phyloP scores from a whole-genome alignment of 306 rosid species.

The Gastrolobium villosum region DNA sequence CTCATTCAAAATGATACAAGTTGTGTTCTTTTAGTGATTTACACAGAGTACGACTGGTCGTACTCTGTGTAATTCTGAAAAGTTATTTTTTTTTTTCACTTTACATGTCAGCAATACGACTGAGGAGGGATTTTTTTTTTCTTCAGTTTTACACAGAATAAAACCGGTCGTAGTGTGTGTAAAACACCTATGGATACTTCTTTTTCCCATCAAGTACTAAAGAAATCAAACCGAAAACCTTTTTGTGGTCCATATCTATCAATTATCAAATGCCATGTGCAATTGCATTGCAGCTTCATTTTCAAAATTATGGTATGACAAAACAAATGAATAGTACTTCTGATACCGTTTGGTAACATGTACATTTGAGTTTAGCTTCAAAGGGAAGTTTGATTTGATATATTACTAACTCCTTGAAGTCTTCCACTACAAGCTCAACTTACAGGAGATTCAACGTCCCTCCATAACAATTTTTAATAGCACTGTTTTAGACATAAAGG shows the following conservation, averaged over 20 bases:
- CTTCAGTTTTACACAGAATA: no score
- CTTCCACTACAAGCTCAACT: constrained; percentile 8
- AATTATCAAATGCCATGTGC: constrained; percentile 43
- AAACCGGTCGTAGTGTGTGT: no score
- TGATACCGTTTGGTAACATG: constrained; percentile 29
- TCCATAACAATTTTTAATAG: background rate
- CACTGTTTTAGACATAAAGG: constrained; percentile 3
- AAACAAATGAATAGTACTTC: constrained; percentile 35
- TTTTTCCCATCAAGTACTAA: no score
- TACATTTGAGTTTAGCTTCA: constrained; percentile 41
- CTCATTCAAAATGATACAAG: no score
- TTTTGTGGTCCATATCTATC: constrained; percentile 47
- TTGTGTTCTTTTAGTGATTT: no score
- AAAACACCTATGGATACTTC: no score
- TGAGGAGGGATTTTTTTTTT: no score
- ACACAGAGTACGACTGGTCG: no score
- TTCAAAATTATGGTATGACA: constrained; percentile 23
- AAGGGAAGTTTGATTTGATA: constrained; percentile 53
- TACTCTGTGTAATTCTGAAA: no score
- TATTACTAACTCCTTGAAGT: constrained; percentile 42
- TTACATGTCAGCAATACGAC: no score
- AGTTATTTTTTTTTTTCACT: no score
- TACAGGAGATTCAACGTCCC: background rate
- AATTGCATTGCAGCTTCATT: constrained; percentile 30
- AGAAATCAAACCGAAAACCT: background rate